Percentiles rank a stretch among this genome's conserved stretches.
These are phyloP conservation scores for Microthlaspi erraticum DNA, from an alignment of 345 rosid genomes.

Conservation along the genomic window DNA sequence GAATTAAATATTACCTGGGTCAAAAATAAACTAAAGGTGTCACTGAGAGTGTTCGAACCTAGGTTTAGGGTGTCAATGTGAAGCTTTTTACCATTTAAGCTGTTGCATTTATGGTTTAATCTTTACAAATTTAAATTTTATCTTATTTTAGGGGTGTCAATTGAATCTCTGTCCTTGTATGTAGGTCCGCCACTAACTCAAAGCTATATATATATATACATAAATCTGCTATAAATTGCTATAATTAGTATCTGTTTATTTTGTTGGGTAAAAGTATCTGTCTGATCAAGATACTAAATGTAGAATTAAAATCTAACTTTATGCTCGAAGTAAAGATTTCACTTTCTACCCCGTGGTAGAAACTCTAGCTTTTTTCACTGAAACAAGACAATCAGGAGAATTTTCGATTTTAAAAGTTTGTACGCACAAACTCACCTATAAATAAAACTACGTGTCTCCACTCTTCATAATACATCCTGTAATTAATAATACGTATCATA, in stretches of 20 bases:
- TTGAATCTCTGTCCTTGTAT: too few species aligned
- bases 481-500: background rate
- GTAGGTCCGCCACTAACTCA: too few species aligned
- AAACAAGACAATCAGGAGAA: background rate
- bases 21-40: too few species aligned
- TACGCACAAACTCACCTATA: background rate
- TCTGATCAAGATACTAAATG: background rate
- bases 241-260: background rate
- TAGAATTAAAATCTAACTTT: conserved; percentile 1
- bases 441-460: background rate
- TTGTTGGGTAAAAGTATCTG: conserved; percentile 2
- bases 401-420: background rate
- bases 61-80: too few species aligned
- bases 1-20: too few species aligned
- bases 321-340: background rate
- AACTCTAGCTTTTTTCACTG: background rate
- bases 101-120: too few species aligned
- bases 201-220: too few species aligned
- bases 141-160: too few species aligned
- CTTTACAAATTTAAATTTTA: too few species aligned
- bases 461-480: background rate
- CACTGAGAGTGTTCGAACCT: too few species aligned
- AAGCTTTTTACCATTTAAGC: too few species aligned
- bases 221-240: background rate
- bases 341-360: background rate